Conservation (phyloP, 305 asterid genomes). For the Solanum hybrid region DNA sequence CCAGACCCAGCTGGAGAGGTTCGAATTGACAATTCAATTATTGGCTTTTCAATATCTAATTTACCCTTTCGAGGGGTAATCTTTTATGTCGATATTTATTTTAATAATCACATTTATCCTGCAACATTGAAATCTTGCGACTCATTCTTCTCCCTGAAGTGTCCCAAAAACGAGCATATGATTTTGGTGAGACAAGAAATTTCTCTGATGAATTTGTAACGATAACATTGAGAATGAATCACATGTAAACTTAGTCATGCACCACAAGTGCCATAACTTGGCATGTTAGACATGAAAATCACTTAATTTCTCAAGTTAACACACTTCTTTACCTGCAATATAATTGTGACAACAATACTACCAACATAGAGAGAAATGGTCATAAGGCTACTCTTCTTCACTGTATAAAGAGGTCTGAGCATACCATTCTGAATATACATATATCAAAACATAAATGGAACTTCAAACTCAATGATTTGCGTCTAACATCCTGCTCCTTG, state of each 20-base stretch:
- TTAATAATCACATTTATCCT: not conserved
- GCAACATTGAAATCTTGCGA: not conserved
- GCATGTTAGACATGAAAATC: not conserved
- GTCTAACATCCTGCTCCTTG: not conserved
- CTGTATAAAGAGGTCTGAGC: not conserved
- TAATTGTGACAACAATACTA: not conserved
- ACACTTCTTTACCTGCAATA: not conserved
- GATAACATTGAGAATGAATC: not conserved
- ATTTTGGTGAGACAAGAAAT: not conserved
- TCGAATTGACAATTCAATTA: not conserved
- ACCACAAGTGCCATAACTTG: not conserved
- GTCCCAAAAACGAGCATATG: not conserved
- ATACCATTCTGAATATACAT: not conserved
- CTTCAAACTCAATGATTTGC: not conserved
- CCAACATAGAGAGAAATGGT: not conserved
- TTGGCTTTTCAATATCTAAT: not conserved
- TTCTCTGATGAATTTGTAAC: not conserved
- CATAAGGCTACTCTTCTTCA: not conserved
- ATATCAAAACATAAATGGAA: not conserved
- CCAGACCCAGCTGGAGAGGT: not conserved
- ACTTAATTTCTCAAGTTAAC: not conserved
- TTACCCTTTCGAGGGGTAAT: not conserved
- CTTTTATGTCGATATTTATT: not conserved
- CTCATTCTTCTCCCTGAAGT: not conserved
- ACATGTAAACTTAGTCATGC: not conserved